These are phyloP conservation scores for Cryptococcus hybrid DNA, from an alignment of 1,284 basidiomycete species.

Conservation along the genomic window DNA sequence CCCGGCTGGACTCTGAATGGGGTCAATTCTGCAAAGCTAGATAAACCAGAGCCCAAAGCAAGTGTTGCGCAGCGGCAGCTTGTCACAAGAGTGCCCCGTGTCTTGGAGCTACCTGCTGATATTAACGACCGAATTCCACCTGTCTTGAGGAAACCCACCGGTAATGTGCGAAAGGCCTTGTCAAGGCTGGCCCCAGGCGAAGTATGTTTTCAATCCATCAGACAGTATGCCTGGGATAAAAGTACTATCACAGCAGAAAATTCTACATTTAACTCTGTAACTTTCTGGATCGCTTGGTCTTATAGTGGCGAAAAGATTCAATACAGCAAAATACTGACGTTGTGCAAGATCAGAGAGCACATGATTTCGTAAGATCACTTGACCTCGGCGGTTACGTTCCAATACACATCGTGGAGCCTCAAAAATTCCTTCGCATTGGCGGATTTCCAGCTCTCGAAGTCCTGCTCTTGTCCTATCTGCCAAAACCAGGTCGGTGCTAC, in stretches of 20 bases:
- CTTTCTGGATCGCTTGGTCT: conserved; percentile 7
- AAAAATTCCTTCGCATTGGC: conserved; percentile 2
- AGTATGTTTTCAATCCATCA: conserved; percentile 5
- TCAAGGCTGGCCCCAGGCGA: conserved; percentile 7
- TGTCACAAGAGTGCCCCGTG: background rate
- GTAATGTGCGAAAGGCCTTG: background rate
- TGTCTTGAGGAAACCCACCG: background rate
- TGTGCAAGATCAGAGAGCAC: background rate
- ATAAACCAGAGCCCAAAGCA: conserved; percentile 1
- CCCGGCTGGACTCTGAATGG: conserved; percentile 15
- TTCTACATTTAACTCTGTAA: conserved; percentile 2
- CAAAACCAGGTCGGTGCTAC: conserved; percentile 6
- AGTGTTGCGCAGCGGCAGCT: conserved; percentile 1
- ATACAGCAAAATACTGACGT: background rate
- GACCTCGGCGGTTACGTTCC: conserved; percentile 17
- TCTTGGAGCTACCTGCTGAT: conserved; percentile 2
- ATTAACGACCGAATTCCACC: background rate
- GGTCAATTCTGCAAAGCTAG: conserved; percentile 1
- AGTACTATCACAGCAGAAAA: conserved; percentile 6
- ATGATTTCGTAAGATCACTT: conserved; percentile 10
- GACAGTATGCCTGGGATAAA: conserved; percentile 17
- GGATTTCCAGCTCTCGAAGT: conserved; percentile 12
- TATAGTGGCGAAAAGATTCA: conserved; percentile 6
- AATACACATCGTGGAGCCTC: background rate
- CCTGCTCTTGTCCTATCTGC: conserved; percentile 9